phyloP scores from a whole-genome alignment of 2,329 filamentous ascomycete species.

The Trichophyton mentagrophytes region DNA sequence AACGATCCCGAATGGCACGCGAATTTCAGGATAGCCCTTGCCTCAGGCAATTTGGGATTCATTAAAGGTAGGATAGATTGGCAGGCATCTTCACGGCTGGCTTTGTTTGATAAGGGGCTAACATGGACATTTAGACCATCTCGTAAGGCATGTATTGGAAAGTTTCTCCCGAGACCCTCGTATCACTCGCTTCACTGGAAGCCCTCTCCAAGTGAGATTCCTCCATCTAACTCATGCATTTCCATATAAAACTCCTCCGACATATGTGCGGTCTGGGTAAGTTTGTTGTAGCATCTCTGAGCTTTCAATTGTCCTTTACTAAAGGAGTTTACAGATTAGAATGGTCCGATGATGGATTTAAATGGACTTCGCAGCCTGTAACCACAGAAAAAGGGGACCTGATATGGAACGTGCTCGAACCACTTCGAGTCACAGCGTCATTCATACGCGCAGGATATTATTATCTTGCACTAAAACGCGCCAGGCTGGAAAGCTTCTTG shows the following conservation, averaged over 20 bases:
- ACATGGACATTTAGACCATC: background rate
- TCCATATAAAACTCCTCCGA: conserved; percentile 4
- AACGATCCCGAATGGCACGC: conserved; percentile 10
- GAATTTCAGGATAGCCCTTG: conserved; percentile 2
- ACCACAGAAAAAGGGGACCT: conserved; percentile 7
- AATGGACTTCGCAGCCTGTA: conserved; percentile 6
- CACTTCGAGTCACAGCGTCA: background rate
- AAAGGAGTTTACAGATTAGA: background rate
- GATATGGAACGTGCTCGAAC: conserved; percentile 7
- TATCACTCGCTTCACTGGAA: background rate
- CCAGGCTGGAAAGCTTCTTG: background rate
- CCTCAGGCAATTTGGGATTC: background rate
- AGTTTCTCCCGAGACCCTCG: background rate
- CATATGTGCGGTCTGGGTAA: conserved; percentile 11
- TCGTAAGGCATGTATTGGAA: background rate
- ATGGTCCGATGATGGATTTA: conserved; percentile 8
- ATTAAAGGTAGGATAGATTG: background rate
- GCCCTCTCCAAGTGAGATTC: background rate
- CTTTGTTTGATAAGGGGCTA: background rate
- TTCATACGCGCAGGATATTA: background rate
- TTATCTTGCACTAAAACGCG: background rate
- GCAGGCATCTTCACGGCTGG: background rate
- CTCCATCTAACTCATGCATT: conserved; percentile 5
- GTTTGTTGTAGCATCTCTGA: background rate
- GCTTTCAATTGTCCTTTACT: background rate